Evolutionary conservation across 2,329 filamentous ascomycete species (phyloP).

Genomic region (Clarireedia hainanense): DNA sequence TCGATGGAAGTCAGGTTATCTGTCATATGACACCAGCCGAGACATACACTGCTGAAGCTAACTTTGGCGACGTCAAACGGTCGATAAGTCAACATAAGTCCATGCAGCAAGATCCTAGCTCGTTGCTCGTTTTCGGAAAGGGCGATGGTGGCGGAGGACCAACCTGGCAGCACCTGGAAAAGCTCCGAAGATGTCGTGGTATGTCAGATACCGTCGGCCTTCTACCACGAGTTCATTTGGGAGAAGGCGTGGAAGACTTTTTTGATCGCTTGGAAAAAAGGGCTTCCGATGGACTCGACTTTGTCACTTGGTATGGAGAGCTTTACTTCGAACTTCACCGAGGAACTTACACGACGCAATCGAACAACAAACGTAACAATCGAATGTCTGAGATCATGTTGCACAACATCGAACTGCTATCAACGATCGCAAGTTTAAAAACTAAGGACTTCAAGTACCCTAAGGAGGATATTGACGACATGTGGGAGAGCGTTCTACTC

Average conservation of each 20-base stretch:
- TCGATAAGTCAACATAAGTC: constrained; percentile 92
- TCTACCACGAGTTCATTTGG: constrained; percentile 82
- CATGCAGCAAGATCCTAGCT: constrained; percentile 85
- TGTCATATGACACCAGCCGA: constrained; percentile 96
- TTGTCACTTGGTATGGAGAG: constrained; percentile 96
- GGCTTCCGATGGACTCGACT: constrained; percentile 48
- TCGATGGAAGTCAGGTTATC: constrained; percentile 92
- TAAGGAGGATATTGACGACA: constrained; percentile 84
- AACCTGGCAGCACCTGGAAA: constrained; percentile 89
- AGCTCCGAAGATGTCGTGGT: constrained; percentile 84
- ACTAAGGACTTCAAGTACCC: constrained; percentile 72
- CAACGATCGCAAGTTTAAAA: constrained; percentile 73
- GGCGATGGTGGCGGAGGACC: constrained; percentile 94
- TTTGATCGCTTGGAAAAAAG: constrained; percentile 81
- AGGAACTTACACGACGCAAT: constrained; percentile 94
- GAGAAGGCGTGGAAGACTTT: constrained; percentile 87
- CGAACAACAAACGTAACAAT: constrained; percentile 96
- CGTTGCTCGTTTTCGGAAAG: constrained; percentile 89
- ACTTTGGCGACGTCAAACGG: constrained; percentile 89
- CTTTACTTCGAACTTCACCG: constrained; percentile 97
- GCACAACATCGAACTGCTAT: constrained; percentile 79
- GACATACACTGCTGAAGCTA: constrained; percentile 88
- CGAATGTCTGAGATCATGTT: constrained; percentile 77
- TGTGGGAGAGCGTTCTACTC: constrained; percentile 89
- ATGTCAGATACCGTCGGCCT: constrained; percentile 80